Percentiles rank a stretch among this genome's conserved stretches.
Conservation (phyloP, 768 basidiomycete species). For the Tylopilus subfusipes region DNA sequence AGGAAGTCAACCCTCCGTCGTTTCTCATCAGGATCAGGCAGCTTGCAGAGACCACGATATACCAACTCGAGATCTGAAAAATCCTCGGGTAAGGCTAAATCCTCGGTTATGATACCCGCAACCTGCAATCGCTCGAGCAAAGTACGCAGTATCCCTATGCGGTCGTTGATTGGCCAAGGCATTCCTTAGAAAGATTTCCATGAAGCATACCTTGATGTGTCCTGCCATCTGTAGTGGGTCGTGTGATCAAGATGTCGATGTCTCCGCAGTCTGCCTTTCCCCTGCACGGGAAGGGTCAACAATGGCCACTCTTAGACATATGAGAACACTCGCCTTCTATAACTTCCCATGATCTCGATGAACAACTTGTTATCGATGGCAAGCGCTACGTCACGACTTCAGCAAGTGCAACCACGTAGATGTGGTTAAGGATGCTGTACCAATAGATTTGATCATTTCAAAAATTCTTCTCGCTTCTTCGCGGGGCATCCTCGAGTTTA, state of each 20-base stretch:
- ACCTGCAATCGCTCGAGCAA: conserved; percentile 57
- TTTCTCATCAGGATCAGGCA: conserved; percentile 47
- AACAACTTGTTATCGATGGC: conserved; percentile 66
- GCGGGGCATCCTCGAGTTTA: conserved; percentile 83
- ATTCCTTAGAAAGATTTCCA: not conserved
- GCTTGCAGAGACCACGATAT: conserved; percentile 77
- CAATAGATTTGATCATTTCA: conserved; percentile 65
- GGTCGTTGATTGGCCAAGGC: not conserved
- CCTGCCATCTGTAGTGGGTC: conserved; percentile 64
- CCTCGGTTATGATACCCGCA: conserved; percentile 70
- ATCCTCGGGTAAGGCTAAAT: conserved; percentile 70
- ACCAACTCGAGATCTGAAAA: conserved; percentile 65
- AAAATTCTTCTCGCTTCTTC: conserved; percentile 74
- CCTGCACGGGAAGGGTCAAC: conserved; percentile 34
- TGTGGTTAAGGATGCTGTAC: conserved; percentile 35
- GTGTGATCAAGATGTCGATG: conserved; percentile 86
- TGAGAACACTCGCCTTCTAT: conserved; percentile 50
- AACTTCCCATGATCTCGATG: conserved; percentile 91
- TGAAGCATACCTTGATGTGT: conserved; percentile 61
- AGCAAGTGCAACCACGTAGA: not conserved
- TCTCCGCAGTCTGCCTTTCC: conserved; percentile 85
- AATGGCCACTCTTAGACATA: not conserved
- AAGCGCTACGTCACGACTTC: conserved; percentile 47
- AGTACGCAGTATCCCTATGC: conserved; percentile 54
- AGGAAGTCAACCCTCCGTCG: conserved; percentile 80